phyloP scores from a whole-genome alignment of 257 asterid genomes.

The Fraxinus cuspidata region DNA sequence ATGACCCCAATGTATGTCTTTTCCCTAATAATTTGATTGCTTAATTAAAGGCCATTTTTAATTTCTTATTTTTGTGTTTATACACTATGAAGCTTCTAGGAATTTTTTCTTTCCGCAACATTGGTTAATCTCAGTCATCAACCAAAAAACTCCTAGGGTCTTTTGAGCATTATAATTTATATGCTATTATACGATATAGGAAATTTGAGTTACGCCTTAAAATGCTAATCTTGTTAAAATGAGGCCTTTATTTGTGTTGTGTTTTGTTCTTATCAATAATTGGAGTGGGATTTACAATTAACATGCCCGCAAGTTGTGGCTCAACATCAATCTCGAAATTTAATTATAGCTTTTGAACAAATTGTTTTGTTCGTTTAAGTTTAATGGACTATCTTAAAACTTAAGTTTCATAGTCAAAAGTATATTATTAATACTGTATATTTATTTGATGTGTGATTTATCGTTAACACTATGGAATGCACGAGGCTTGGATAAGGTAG shows the following conservation, averaged over 20 bases:
- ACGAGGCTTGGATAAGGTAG: no score
- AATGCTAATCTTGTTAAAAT: neutral
- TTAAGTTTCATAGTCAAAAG: no score
- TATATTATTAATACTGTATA: no score
- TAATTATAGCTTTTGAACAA: no score
- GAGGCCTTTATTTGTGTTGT: no score
- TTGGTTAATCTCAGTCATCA: neutral
- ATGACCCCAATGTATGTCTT: conserved; percentile 29
- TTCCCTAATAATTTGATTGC: neutral
- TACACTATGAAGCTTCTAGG: neutral
- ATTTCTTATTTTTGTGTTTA: neutral
- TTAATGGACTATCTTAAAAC: no score
- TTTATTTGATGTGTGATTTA: neutral
- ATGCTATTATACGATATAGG: neutral
- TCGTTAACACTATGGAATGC: no score
- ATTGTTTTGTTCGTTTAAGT: no score
- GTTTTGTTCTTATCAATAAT: neutral
- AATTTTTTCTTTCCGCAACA: neutral
- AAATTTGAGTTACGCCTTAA: neutral
- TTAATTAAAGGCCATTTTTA: neutral
- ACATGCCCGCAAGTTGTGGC: no score
- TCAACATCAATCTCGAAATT: no score
- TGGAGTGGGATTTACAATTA: neutral
- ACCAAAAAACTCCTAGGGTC: neutral
- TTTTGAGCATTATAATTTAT: neutral